Percentiles rank a stretch among this genome's conserved stretches.
Evolutionary conservation across 164 flowering plant species (phyloP).

Genomic region (Aristolochia californica): DNA sequence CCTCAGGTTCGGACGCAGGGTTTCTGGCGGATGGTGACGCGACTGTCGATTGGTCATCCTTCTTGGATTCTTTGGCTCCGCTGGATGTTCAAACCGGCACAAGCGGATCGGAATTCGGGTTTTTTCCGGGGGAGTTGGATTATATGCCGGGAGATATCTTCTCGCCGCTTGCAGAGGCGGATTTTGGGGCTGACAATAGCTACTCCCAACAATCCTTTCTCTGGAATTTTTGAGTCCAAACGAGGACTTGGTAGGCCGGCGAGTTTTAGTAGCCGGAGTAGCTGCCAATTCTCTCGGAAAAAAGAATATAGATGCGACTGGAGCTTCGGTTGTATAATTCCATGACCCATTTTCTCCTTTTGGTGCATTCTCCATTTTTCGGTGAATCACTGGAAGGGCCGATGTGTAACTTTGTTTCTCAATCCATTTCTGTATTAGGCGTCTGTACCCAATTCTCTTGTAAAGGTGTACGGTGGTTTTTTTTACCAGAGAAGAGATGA

Average conservation of each 20-base stretch:
- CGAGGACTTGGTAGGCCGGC: not conserved
- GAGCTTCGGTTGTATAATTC: no score
- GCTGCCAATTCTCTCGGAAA: no score
- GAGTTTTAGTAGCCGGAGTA: constrained; percentile 8
- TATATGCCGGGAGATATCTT: not conserved
- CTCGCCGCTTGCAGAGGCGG: not conserved
- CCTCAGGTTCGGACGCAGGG: not conserved
- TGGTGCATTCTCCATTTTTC: no score
- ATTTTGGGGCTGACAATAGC: not conserved
- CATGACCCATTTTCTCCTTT: no score
- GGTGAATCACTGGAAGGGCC: no score
- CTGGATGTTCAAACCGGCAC: not conserved
- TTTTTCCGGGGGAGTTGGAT: not conserved
- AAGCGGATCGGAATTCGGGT: not conserved
- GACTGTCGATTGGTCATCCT: constrained; percentile 4
- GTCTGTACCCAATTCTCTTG: no score
- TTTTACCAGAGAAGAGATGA: no score
- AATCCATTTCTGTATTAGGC: no score
- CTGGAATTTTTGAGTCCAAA: not conserved
- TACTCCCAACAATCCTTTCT: not conserved
- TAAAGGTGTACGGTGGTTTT: no score
- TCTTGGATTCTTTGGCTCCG: constrained; percentile 2
- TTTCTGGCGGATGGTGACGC: not conserved
- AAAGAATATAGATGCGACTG: no score
- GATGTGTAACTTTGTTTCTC: no score